phyloP scores from a whole-genome alignment of 768 basidiomycete genomes.

The Holtermanniella nyarrowii region DNA sequence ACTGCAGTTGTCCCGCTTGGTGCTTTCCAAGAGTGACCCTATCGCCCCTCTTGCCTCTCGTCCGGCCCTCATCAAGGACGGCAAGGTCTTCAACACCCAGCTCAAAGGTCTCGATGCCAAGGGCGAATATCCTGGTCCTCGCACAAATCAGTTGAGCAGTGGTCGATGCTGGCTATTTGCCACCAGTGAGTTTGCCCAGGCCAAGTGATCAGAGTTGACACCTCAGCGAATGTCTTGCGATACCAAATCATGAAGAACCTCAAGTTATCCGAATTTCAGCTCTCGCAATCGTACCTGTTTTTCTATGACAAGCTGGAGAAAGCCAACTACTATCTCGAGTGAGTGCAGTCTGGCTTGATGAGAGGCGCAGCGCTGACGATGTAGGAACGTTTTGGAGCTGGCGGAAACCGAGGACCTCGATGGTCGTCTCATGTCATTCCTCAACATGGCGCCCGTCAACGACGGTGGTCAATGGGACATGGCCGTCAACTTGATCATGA shows the following conservation, averaged over 20 bases:
- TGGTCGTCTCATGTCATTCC: conserved; percentile 66
- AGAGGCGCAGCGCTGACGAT: neutral
- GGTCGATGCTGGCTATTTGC: conserved; percentile 96
- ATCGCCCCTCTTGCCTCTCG: conserved; percentile 29
- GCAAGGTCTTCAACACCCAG: conserved; percentile 63
- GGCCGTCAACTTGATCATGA: conserved; percentile 61
- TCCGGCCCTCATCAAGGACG: conserved; percentile 20
- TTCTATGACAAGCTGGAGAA: conserved; percentile 96
- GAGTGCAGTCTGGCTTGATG: conserved; percentile 5
- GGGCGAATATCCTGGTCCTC: conserved; percentile 68
- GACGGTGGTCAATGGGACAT: conserved; percentile 97
- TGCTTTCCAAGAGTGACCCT: conserved; percentile 36
- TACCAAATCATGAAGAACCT: conserved; percentile 76
- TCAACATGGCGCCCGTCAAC: conserved; percentile 65
- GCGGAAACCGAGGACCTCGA: conserved; percentile 70
- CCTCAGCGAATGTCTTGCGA: conserved; percentile 49
- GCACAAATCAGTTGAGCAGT: conserved; percentile 77
- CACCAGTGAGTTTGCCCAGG: conserved; percentile 54
- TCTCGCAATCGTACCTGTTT: conserved; percentile 86
- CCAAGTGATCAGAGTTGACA: neutral
- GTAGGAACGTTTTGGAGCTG: conserved; percentile 60
- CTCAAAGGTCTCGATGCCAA: conserved; percentile 42
- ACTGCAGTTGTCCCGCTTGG: conserved; percentile 27
- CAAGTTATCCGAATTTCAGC: conserved; percentile 77
- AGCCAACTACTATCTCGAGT: conserved; percentile 80